Evolutionary conservation across 2,329 filamentous ascomycete species (phyloP), one percentile per base, ranked within the genome.

Genomic region (Chalaropsis thielavioides): DNA sequence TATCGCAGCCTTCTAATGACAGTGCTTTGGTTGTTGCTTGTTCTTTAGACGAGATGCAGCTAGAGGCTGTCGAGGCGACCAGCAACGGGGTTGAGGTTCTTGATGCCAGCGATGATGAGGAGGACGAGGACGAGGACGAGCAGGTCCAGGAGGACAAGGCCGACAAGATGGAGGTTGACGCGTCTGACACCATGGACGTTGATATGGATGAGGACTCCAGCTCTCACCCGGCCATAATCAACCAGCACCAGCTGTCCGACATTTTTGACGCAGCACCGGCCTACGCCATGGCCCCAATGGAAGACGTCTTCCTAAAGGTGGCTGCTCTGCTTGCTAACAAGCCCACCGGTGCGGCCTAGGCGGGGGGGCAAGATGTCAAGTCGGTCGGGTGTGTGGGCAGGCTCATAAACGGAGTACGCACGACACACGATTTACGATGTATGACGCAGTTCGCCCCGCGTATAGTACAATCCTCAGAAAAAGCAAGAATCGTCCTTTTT

Each of bases 271-370:
- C 80, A 15, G 83, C 83, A 1, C 84, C 86, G 1, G 81, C 85
- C 2, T 88, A 87, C 71, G 85, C 86, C 0, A 80, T 87, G 70
- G 85, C 86, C 24, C 83, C 87, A 11, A 82, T 92, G 24, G 84
- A 87, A 73, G 88, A 90, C 68, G 81, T 90, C 76, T 91, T 92
- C 72, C 84, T 87, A 73, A 83, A 85, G 73, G 85, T 92, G 46
- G 81, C 87, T 13, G 82, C 78, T 4, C 72, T 89, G 68, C 46
- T 69, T 8, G 68, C 68, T 11, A 68, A 64, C 24, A 67, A 67
- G 35, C 66, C 66, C 19, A 24, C 22, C 5, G 40, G 49, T 8
- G 58, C 62, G 13, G 61, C 59, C 35, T 54, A 38, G 35, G n/a
- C n/a, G n/a, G 35, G 35, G 5, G 35, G 35, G 35, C 35, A 38